Conservation (phyloP, 805 yeast species). For the Ogataea paradorogensis region DNA sequence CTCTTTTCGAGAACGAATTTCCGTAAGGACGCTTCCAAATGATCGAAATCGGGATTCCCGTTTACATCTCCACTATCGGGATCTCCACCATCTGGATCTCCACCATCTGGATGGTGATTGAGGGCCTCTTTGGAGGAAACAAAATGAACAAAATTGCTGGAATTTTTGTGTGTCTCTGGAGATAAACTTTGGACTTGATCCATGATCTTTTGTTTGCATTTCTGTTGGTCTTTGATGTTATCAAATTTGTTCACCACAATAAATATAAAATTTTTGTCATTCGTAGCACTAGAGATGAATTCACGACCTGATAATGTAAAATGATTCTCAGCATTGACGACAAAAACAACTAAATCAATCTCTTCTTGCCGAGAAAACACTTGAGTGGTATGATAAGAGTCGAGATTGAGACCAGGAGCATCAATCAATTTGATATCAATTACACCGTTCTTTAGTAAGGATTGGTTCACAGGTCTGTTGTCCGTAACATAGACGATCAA, state of each 20-base stretch:
- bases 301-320: conserved; percentile 93
- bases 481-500: conserved; percentile 83
- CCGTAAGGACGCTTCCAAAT: conserved; percentile 78
- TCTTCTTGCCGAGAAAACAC: conserved; percentile 96
- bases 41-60: conserved; percentile 68
- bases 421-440: conserved; percentile 91
- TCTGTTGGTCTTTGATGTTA: conserved; percentile 72
- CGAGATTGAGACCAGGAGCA: conserved; percentile 96
- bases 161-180: conserved; percentile 87
- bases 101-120: conserved; percentile 35
- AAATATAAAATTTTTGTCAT: conserved; percentile 87
- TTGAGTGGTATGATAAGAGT: conserved; percentile 90
- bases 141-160: conserved; percentile 91
- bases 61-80: conserved; percentile 31
- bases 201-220: conserved; percentile 73
- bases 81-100: conserved; percentile 31
- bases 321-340: conserved; percentile 94
- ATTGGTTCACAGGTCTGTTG: conserved; percentile 59
- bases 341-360: conserved; percentile 93
- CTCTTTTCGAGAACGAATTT: conserved; percentile 87
- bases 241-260: conserved; percentile 94
- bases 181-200: conserved; percentile 82
- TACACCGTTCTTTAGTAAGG: conserved; percentile 82
- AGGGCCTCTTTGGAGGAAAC: conserved; percentile 62
- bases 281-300: conserved; percentile 84